Evolutionary conservation across 2,329 filamentous ascomycete genomes (phyloP).

Genomic region (Arthrocladium fulminans): DNA sequence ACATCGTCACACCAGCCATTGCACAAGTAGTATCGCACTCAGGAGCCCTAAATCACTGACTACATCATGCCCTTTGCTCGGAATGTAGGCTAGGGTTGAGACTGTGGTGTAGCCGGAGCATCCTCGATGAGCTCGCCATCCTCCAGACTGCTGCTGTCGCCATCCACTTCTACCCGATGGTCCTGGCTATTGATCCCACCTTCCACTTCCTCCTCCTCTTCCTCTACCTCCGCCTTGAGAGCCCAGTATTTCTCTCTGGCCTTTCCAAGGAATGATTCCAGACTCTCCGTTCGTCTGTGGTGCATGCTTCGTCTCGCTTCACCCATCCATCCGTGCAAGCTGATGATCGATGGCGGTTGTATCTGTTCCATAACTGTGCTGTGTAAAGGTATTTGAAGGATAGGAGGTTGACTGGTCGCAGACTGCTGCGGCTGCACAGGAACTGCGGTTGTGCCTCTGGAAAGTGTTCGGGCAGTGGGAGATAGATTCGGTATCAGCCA

Average conservation of each 20-base stretch:
- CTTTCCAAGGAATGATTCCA: not conserved
- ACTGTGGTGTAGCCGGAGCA: not conserved
- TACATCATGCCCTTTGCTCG: no score
- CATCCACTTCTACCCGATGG: not conserved
- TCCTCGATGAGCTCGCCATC: not conserved
- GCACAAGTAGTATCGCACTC: no score
- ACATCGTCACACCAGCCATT: no score
- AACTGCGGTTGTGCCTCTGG: no score
- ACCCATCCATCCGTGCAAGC: not conserved
- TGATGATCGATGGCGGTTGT: not conserved
- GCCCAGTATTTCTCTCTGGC: not conserved
- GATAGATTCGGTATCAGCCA: no score
- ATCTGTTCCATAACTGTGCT: not conserved
- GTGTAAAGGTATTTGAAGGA: not conserved
- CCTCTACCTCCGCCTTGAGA: not conserved
- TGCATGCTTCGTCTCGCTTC: not conserved
- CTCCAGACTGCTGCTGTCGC: not conserved
- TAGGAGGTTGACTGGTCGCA: no score
- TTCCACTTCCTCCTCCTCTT: not conserved
- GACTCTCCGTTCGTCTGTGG: not conserved
- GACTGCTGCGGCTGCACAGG: no score
- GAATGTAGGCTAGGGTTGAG: no score
- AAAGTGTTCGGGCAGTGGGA: no score
- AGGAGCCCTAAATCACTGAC: no score
- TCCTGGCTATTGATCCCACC: not conserved